These are phyloP conservation scores for Passalora sequoiae DNA, from an alignment of 2,329 filamentous ascomycete genomes.

Conservation along the genomic window DNA sequence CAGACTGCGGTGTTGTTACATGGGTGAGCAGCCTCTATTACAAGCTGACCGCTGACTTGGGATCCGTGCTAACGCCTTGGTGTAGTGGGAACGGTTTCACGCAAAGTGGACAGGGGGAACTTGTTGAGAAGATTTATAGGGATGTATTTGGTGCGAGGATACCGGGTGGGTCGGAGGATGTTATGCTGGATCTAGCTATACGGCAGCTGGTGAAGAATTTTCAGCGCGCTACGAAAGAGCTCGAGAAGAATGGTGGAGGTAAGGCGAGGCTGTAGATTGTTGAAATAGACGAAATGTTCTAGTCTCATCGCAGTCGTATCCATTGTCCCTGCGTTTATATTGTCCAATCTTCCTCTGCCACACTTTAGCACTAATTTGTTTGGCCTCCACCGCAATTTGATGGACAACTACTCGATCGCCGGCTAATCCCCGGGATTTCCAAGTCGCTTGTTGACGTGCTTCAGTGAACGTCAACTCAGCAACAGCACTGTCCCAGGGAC, in stretches of 20 bases:
- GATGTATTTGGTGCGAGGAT: conserved; percentile 17
- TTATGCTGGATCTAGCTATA: conserved; percentile 62
- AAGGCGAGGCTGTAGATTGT: conserved; percentile 40
- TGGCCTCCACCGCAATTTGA: no score
- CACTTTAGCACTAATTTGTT: no score
- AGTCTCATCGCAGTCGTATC: no score
- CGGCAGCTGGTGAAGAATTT: conserved; percentile 66
- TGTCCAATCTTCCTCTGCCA: no score
- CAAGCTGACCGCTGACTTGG: background rate
- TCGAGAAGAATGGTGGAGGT: conserved; percentile 39
- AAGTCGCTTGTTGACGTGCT: no score
- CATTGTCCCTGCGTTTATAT: no score
- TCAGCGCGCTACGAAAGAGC: conserved; percentile 50
- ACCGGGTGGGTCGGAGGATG: conserved; percentile 62
- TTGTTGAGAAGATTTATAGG: conserved; percentile 57
- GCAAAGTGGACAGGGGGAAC: conserved; percentile 61
- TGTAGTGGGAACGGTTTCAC: conserved; percentile 61
- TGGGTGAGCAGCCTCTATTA: conserved; percentile 37
- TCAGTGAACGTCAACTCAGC: no score
- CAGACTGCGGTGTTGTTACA: conserved; percentile 64
- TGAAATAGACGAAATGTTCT: no score
- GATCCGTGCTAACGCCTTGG: background rate
- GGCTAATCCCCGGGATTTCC: no score
- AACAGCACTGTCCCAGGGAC: no score
- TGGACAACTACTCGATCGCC: no score